Evolutionary conservation across 164 flowering plant species (phyloP), one percentile per base, ranked within the genome.

Genomic region (Magnolia sinica): DNA sequence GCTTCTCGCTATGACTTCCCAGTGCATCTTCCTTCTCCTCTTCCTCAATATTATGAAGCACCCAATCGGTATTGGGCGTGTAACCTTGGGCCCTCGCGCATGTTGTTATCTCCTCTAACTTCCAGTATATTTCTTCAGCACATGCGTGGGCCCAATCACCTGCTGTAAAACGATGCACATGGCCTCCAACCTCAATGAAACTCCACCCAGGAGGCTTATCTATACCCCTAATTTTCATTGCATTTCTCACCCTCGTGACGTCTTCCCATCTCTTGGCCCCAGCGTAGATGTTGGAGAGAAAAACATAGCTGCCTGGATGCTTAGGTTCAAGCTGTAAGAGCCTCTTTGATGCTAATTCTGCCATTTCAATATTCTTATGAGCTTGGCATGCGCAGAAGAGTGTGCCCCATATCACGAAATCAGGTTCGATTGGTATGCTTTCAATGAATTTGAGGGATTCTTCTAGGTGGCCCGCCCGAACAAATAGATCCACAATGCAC

Each of bases 381-480:
- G 85, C 82, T 72, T 84, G 83, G 76, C 91, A 88, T 37, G 89
- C 90, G 80, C 82, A 76, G 80, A 87, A 88, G 59, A 89, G 87
- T 14, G 91, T 84, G 63, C 90, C 89, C 91, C 92, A 88, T 77
- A 86, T 78, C 59, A 86, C 87, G 78, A 83, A 83, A 84, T 88
- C 88, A 71, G 92, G 87, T 51, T 73, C 73, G 19, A 79, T 76
- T 19, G 89, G 88, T 88, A 89, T 87, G 14, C 55, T 79, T 23
- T 80, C 51, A 24, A 89, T 85, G 74, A 88, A 82, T 49, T 71
- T 74, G 3, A 87, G 68, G 20, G 90, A 90, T 77, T 88, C 85
- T 49, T 84, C 78, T 20, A 87, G 83, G 66, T 72, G 80, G 58
- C 88, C 90, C 16, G 90, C 89, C 72, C 86, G 84, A 67, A 89